These are phyloP conservation scores for Orbilia oligospora DNA, from an alignment of 2,329 filamentous ascomycete genomes.

Conservation along the genomic window DNA sequence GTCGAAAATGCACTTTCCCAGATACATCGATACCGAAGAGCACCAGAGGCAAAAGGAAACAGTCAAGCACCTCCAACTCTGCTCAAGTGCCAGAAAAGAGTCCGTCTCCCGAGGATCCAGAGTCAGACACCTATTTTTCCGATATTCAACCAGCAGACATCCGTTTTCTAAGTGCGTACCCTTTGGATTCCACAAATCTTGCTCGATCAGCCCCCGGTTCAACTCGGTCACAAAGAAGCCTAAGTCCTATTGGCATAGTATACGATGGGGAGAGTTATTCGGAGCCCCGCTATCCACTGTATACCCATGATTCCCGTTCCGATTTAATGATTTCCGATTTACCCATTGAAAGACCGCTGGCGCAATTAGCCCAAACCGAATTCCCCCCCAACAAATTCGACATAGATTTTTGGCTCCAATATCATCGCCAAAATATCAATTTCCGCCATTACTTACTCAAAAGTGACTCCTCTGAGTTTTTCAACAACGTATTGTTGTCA, in stretches of 20 bases:
- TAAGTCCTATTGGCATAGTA: slow-evolving; percentile 39
- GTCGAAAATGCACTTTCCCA: slow-evolving; percentile 90
- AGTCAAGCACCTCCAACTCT: slow-evolving; percentile 53
- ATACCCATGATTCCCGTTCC: slow-evolving; percentile 36
- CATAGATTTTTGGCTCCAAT: slow-evolving; percentile 82
- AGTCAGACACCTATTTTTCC: slow-evolving; percentile 69
- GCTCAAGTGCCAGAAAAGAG: slow-evolving; percentile 61
- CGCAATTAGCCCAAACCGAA: slow-evolving; percentile 69
- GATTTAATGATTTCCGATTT: slow-evolving; percentile 30
- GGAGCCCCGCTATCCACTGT: slow-evolving; percentile 44
- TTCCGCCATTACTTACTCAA: slow-evolving; percentile 86
- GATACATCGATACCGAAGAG: slow-evolving; percentile 71
- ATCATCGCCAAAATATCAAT: slow-evolving; percentile 82
- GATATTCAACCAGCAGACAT: slow-evolving; percentile 61
- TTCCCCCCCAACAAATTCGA: slow-evolving; percentile 75
- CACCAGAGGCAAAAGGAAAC: slow-evolving; percentile 60
- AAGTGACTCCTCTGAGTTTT: slow-evolving; percentile 79
- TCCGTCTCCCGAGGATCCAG: slow-evolving; percentile 72
- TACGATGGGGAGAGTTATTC: slow-evolving; percentile 37
- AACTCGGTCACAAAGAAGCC: slow-evolving; percentile 50
- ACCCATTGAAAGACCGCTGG: background rate
- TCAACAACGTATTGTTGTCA: slow-evolving; percentile 78
- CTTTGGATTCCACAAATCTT: slow-evolving; percentile 64
- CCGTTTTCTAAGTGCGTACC: slow-evolving; percentile 65
- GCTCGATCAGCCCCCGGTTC: slow-evolving; percentile 46